Evolutionary conservation across 352 stramenopile genomes (phyloP), one percentile per base, ranked within the genome.

Genomic region (Albugo laibachii): DNA sequence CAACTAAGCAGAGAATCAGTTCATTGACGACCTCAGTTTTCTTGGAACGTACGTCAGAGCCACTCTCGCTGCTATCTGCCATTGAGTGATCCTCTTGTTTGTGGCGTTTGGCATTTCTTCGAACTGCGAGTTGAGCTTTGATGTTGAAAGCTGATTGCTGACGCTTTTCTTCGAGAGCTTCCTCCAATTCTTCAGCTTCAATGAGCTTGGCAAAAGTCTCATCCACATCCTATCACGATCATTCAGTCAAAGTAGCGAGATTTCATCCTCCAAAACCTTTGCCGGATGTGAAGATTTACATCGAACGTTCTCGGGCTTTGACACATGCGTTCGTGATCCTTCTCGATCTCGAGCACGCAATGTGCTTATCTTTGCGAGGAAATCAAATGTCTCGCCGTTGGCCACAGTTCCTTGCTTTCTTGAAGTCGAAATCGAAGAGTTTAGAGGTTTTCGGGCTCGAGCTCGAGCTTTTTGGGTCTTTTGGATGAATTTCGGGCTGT

Each of bases 321-420:
- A 46, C 3, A 34, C 27, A 27, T 43, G 47, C 41, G 27, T 27
- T 41, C 24, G 14, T 48, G 40, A 47, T 58, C 42, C 63, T 69
- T 31, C 51, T 59, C 39, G 54, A 53, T 15, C 56, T 16, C 45
- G n/a, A n/a, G 34, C 47, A 8, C 27, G 54, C 20, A 54, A 45
- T 20, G 42, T 54, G 1, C 55, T 67, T 31, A 91, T 85, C 57
- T 84, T 91, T n/a, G 69, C 79, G 47, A 91, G 47, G 21, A 91
- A 91, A 48, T 91, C 77, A 51, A 91, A 83, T 35, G 77, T 86
- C 0, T 75, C 72, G 16, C 77, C 77, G 47, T 66, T 80, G 11
- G 74, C 77, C 18, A 91, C 77, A 5, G 76, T 58, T 18, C 77
- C 77, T 37, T 75, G 79, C 36, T 62, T 62, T 45, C 74, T 63